phyloP scores from a whole-genome alignment of 2,329 filamentous ascomycete species.

The Xylariaceae sp. region DNA sequence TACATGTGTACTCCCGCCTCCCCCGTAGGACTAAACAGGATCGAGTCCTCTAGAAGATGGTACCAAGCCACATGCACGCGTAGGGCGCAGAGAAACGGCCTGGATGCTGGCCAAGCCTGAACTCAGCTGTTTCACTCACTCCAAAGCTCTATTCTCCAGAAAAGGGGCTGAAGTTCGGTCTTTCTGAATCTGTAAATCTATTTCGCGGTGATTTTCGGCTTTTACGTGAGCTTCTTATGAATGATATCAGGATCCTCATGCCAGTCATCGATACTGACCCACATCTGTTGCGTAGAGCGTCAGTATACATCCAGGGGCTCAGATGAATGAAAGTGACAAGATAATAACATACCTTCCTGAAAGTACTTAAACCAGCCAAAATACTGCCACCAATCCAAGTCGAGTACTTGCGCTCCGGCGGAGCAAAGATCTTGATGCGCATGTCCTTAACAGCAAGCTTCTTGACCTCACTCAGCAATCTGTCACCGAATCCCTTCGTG shows the following conservation, averaged over 20 bases:
- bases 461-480: slow-evolving; percentile 87
- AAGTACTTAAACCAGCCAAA: slow-evolving; percentile 91
- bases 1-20: not conserved
- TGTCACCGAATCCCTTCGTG: slow-evolving; percentile 94
- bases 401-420: slow-evolving; percentile 95
- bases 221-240: slow-evolving; percentile 88
- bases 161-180: not conserved
- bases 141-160: not conserved
- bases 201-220: slow-evolving; percentile 1
- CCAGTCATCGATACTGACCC: slow-evolving; percentile 99
- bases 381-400: slow-evolving; percentile 99
- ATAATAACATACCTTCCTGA: slow-evolving; percentile 70
- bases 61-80: not conserved
- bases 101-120: not conserved
- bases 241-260: slow-evolving; percentile 99
- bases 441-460: slow-evolving; percentile 95
- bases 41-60: not conserved
- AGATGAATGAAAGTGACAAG: no score
- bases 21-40: not conserved
- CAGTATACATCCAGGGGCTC: not conserved
- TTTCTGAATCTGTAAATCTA: not conserved
- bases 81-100: no score
- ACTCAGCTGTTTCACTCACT: not conserved
- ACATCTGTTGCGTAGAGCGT: slow-evolving; percentile 63
- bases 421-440: slow-evolving; percentile 98